phyloP scores from a whole-genome alignment of 495 filamentous ascomycete species.

The Penicillium canescens region DNA sequence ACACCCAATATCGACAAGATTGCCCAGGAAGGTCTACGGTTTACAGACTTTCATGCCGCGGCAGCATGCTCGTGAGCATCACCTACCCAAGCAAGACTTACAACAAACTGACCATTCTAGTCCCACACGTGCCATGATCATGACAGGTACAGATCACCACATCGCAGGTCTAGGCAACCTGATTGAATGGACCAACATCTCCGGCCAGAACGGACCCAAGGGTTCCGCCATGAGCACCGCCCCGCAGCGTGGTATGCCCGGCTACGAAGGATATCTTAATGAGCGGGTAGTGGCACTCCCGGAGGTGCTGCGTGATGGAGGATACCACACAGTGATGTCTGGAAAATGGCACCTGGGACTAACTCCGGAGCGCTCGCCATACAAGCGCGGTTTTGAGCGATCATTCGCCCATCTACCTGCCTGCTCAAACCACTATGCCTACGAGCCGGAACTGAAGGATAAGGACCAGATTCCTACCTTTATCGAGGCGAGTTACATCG shows the following conservation, averaged over 20 bases:
- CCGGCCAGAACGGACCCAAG: conserved; percentile 46
- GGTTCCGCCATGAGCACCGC: conserved; percentile 43
- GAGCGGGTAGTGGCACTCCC: conserved; percentile 61
- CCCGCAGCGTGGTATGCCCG: conserved; percentile 56
- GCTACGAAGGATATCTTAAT: conserved; percentile 67
- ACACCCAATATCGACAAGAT: conserved; percentile 62
- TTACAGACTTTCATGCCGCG: conserved; percentile 64
- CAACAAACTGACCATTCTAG: conserved; percentile 12
- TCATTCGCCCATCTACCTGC: conserved; percentile 55
- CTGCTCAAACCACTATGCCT: conserved; percentile 63
- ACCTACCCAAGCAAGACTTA: not conserved
- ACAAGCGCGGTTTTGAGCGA: conserved; percentile 44
- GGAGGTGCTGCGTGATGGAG: conserved; percentile 59
- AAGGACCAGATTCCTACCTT: conserved; percentile 48
- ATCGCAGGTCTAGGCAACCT: conserved; percentile 49
- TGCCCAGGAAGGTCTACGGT: conserved; percentile 55
- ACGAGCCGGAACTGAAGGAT: conserved; percentile 52
- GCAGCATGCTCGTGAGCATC: conserved; percentile 57
- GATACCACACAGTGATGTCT: conserved; percentile 63
- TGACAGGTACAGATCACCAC: conserved; percentile 50
- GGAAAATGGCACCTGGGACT: conserved; percentile 59
- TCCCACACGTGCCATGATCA: conserved; percentile 62
- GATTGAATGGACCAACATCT: conserved; percentile 51
- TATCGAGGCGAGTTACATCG: conserved; percentile 53
- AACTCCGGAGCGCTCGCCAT: conserved; percentile 45